Base-by-base conservation (phyloP, 148 eudicot genomes). In the Fagopyrum esculentum region DNA sequence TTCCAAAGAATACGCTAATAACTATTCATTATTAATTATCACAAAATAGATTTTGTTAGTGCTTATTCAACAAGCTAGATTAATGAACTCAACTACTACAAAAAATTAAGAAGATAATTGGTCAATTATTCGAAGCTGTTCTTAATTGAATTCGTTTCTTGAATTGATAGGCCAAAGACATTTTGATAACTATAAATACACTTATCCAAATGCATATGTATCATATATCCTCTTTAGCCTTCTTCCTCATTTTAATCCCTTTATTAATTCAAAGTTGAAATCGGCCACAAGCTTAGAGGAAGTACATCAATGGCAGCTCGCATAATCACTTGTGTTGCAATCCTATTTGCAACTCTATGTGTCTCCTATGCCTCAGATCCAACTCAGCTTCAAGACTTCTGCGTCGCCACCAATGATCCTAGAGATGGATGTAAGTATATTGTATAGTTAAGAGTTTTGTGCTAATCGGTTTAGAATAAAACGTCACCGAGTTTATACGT, bases 161-260 rank as follows among this genome's bases (percentile, higher is more conserved):
- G 26, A 35, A 35, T 35, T 35, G 40, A 35, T 52, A 52, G 57
- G n/a, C 56, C 68, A 61, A 29, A 29, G 3, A 29, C 43, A 61
- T 26, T 61, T 61, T 61, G 13, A 1, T 6, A 55, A 61, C 68
- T 61, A 61, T 61, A 61, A 61, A 61, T 61, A 61, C 68, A 29
- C 44, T 35, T 35, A 35, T 35, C 40, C 40, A 35, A 35, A 3
- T 29, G 4, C 29, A 22, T 29, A 26, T 10, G 5, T 35, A 19
- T 61, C 68, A 29, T 6, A 56, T 26, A 7, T 61, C 68, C 22
- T 55, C 60, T 10, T 61, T 60, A 60, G 1, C 66, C 7, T 16
- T 56, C 66, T 60, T 60, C 40, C 4, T 6, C 68, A 61, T 61
- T 26, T 15, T 51, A 12, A 1, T 11, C 40, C 40, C 3, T 35